Conservation (phyloP, 352 stramenopile species). For the Pythium rishiriense region DNA sequence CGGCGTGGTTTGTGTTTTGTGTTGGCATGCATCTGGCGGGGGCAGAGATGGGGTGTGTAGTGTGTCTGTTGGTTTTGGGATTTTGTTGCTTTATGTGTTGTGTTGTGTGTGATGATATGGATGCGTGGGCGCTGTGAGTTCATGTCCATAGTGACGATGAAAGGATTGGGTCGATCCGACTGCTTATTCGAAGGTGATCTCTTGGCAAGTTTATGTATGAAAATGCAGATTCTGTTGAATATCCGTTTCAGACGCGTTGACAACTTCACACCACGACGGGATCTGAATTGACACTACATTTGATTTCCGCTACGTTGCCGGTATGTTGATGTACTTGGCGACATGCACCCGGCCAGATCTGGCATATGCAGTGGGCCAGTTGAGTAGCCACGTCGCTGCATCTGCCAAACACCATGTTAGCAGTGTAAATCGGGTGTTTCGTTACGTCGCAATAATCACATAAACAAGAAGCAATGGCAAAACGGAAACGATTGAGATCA, state of each 20-base stretch:
- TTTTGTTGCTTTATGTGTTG: too few relatives aligned
- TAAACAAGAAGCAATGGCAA: constrained; percentile 1
- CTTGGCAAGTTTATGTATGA: background rate
- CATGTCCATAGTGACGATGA: too few relatives aligned
- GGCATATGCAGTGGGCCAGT: constrained; percentile 27
- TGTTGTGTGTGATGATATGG: too few relatives aligned
- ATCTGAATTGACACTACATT: constrained; percentile 11
- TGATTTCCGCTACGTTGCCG: constrained; percentile 24
- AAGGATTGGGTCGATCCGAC: too few relatives aligned
- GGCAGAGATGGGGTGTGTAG: too few relatives aligned
- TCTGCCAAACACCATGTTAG: constrained; percentile 21
- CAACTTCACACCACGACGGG: background rate
- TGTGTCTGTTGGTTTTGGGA: too few relatives aligned
- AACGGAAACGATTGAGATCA: background rate
- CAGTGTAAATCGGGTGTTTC: constrained; percentile 6
- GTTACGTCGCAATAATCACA: constrained; percentile 14
- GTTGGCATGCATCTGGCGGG: too few relatives aligned
- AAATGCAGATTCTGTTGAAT: background rate
- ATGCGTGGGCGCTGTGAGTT: too few relatives aligned
- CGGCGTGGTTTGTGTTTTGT: too few relatives aligned
- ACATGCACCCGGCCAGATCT: constrained; percentile 31
- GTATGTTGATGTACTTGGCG: constrained; percentile 33
- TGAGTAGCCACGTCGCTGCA: constrained; percentile 26
- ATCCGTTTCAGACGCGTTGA: background rate
- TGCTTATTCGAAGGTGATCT: too few relatives aligned